These are phyloP conservation scores for Chionographis japonica DNA, from an alignment of 106 monocot species.

Conservation along the genomic window DNA sequence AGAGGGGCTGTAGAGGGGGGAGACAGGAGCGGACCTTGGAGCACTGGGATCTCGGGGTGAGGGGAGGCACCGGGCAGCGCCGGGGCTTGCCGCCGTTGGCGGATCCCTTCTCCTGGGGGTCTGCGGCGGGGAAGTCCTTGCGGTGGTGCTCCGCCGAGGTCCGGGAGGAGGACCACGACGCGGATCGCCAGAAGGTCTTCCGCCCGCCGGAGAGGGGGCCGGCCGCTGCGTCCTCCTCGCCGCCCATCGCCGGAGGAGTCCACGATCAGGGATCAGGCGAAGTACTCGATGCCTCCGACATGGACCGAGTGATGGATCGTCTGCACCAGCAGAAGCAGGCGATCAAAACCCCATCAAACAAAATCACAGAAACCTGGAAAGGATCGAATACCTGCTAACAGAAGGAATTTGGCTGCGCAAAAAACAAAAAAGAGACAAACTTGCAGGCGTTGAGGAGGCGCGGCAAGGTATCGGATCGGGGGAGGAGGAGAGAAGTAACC, in stretches of 20 bases:
- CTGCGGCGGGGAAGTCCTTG: not conserved
- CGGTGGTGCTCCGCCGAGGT: slow-evolving; percentile 6
- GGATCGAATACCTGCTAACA: no score
- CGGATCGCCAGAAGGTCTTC: slow-evolving; percentile 76
- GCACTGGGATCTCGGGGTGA: slow-evolving; percentile 64
- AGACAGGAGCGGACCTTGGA: slow-evolving; percentile 62
- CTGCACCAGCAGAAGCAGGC: no score
- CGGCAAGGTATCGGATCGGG: no score
- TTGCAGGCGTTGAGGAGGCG: no score
- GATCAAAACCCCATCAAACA: no score
- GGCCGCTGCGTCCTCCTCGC: slow-evolving; percentile 21
- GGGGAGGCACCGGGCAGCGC: slow-evolving; percentile 46
- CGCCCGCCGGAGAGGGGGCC: slow-evolving; percentile 6
- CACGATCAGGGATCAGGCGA: no score
- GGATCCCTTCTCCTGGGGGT: slow-evolving; percentile 6
- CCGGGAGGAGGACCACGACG: slow-evolving; percentile 81
- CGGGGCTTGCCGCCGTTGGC: slow-evolving; percentile 13
- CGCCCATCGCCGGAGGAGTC: slow-evolving; percentile 10
- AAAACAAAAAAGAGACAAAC: no score
- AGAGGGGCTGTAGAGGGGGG: slow-evolving; percentile 85
- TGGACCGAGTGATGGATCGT: no score
- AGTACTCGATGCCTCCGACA: no score
- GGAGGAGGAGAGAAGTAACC: no score
- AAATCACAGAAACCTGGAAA: no score
- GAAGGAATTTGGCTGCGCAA: no score